Evolutionary conservation across 148 eudicot genomes (phyloP).

Genomic region (Rhododendron mucronatum): DNA sequence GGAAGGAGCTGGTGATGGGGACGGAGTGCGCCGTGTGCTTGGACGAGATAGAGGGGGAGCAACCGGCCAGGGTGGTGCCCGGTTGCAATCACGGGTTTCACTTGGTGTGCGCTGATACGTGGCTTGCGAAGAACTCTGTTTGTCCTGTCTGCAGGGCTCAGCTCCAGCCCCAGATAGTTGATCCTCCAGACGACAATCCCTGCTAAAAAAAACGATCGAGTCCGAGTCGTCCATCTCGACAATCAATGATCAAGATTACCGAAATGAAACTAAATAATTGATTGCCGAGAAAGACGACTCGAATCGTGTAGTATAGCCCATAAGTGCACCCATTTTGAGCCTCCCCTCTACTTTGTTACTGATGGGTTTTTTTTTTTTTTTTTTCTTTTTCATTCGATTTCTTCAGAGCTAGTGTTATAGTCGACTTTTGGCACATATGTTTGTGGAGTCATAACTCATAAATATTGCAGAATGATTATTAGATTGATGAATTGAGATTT

Average conservation of each 20-base stretch:
- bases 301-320: too few relatives aligned
- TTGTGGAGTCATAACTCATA: not conserved
- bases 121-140: constrained; percentile 63
- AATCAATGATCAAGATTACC: too few relatives aligned
- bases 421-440: not conserved
- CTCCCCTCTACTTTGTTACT: not conserved
- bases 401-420: not conserved
- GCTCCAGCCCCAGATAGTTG: constrained; percentile 46
- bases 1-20: constrained; percentile 56
- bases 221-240: not conserved
- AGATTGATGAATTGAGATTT: not conserved
- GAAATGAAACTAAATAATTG: too few relatives aligned
- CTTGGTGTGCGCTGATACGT: constrained; percentile 73
- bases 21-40: constrained; percentile 86
- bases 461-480: not conserved
- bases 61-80: constrained; percentile 79
- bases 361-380: not conserved
- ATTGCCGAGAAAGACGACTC: too few relatives aligned
- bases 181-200: constrained; percentile 37
- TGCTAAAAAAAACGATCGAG: constrained; percentile 28
- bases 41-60: constrained; percentile 63
- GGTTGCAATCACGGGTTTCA: constrained; percentile 98
- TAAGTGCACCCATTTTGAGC: not conserved
- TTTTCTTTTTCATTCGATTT: not conserved
- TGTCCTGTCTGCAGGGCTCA: constrained; percentile 81